A percentile compares a stretch with the other conserved stretches of the same genome.
phyloP scores from a whole-genome alignment of 2,329 filamentous ascomycete genomes.

The Ophiostoma himal-ulmi region DNA sequence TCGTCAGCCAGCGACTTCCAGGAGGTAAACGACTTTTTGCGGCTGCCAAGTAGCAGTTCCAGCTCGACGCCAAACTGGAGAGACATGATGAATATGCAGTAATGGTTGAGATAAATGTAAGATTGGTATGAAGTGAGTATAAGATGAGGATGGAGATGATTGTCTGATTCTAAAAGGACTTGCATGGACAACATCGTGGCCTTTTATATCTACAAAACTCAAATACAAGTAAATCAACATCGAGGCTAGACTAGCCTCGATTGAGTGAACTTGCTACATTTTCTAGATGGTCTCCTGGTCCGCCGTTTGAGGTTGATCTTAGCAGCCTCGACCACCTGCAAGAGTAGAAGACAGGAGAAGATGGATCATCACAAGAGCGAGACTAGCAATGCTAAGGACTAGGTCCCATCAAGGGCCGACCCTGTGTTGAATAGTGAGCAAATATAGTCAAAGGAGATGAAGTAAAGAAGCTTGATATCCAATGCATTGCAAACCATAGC shows the following conservation, averaged over 20 bases:
- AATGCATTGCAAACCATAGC: neutral
- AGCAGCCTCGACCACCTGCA: neutral
- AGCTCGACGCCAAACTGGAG: slow-evolving; percentile 37
- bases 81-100: slow-evolving; percentile 2
- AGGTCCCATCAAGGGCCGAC: neutral
- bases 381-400: neutral
- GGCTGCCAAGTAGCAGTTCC: slow-evolving; percentile 35
- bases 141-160: neutral
- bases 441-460: neutral
- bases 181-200: neutral
- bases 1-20: slow-evolving; percentile 36
- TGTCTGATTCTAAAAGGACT: neutral
- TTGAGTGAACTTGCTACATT: slow-evolving; percentile 16
- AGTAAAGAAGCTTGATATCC: neutral
- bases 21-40: slow-evolving; percentile 30
- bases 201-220: neutral
- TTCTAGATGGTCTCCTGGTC: slow-evolving; percentile 16
- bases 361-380: neutral
- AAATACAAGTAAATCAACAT: neutral
- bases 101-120: neutral
- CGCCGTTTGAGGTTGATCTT: slow-evolving; percentile 21
- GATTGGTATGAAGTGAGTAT: too few species aligned
- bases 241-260: slow-evolving; percentile 16
- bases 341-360: neutral
- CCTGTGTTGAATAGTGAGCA: neutral